Percentiles rank a stretch among this genome's conserved stretches.
These are phyloP conservation scores for Pyrenula massariospora DNA, from an alignment of 495 filamentous ascomycete genomes.

Conservation along the genomic window DNA sequence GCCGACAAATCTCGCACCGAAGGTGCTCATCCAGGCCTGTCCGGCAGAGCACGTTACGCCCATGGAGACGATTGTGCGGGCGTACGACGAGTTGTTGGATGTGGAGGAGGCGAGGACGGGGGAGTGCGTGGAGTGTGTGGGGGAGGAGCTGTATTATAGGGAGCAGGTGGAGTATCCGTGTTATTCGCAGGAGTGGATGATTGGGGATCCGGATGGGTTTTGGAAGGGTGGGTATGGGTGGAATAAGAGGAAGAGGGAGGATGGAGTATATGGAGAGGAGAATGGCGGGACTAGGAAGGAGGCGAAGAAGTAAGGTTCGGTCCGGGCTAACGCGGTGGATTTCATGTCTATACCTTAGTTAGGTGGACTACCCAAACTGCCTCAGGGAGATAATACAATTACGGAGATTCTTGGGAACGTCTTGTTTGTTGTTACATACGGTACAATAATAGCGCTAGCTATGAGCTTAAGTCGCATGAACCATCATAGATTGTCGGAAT, in stretches of 20 bases:
- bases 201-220: background rate
- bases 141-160: slow-evolving; percentile 16
- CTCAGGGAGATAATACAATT: too few relatives aligned
- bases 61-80: slow-evolving; percentile 21
- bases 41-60: slow-evolving; percentile 28
- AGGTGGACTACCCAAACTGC: too few relatives aligned
- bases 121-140: slow-evolving; percentile 12
- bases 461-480: too few relatives aligned
- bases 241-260: background rate
- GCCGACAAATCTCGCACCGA: slow-evolving; percentile 20
- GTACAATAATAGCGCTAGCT: too few relatives aligned
- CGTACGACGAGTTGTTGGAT: slow-evolving; percentile 15
- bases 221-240: background rate
- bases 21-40: slow-evolving; percentile 17
- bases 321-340: too few relatives aligned
- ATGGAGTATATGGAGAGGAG: background rate
- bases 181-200: background rate
- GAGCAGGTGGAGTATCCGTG: slow-evolving; percentile 3
- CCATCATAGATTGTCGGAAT: too few relatives aligned
- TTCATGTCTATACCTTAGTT: too few relatives aligned
- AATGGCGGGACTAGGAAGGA: background rate
- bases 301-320: too few relatives aligned
- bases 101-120: slow-evolving; percentile 13
- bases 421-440: too few relatives aligned
- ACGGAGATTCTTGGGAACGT: too few relatives aligned